These are phyloP conservation scores for Theileria equi DNA, from an alignment of 169 alveolate genomes.

Conservation along the genomic window DNA sequence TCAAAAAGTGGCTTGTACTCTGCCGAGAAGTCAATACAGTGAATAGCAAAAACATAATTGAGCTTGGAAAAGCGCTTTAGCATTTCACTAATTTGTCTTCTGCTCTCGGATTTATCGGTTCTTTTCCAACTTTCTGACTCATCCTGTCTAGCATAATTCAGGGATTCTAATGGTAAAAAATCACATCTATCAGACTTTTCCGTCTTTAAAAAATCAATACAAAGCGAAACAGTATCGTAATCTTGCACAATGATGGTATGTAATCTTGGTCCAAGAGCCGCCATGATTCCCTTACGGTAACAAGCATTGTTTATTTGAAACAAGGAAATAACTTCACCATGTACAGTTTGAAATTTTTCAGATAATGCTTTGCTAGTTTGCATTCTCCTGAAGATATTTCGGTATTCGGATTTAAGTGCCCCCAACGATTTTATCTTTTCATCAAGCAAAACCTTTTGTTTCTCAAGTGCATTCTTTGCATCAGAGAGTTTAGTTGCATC, in stretches of 20 bases:
- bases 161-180: conserved; percentile 62
- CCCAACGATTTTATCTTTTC: conserved; percentile 52
- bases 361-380: conserved; percentile 55
- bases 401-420: conserved; percentile 60
- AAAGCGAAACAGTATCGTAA: conserved; percentile 40
- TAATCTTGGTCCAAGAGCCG: conserved; percentile 58
- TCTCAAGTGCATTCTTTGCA: conserved; percentile 16
- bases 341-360: conserved; percentile 52
- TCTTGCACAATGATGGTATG: conserved; percentile 60
- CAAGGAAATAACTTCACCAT: conserved; percentile 65
- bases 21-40: conserved; percentile 30
- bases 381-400: conserved; percentile 46
- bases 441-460: conserved; percentile 44
- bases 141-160: background rate
- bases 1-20: conserved; percentile 32
- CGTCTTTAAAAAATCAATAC: conserved; percentile 51
- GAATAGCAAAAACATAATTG: conserved; percentile 42
- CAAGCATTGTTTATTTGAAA: conserved; percentile 61
- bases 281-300: conserved; percentile 63
- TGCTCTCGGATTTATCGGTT: conserved; percentile 39
- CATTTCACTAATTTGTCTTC: conserved; percentile 8
- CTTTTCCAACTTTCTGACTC: too few species aligned
- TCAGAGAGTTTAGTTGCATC: conserved; percentile 15
- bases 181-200: conserved; percentile 63
- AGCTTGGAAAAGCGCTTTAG: conserved; percentile 7